Evolutionary conservation across 2,329 filamentous ascomycete species (phyloP).

Genomic region (Zasmidium cellare): DNA sequence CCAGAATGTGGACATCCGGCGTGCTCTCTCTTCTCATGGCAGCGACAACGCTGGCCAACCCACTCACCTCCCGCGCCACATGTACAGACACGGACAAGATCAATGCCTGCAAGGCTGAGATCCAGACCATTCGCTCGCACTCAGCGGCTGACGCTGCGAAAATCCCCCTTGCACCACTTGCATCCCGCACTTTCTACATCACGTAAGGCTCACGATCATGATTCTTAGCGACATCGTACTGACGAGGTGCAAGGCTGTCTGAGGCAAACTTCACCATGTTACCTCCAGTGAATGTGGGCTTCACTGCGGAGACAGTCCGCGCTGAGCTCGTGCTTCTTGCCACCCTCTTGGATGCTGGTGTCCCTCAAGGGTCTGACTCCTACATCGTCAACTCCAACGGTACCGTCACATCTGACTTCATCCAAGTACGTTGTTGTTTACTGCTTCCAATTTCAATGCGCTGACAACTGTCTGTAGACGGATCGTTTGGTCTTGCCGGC

Average conservation of each 20-base stretch:
- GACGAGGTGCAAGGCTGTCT: neutral
- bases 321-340: slow-evolving; percentile 10
- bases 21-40: neutral
- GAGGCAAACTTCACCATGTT: neutral
- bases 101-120: slow-evolving; percentile 15
- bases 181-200: slow-evolving; percentile 10
- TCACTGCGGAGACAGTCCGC: slow-evolving; percentile 13
- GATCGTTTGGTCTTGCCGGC: neutral
- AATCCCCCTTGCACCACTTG: slow-evolving; percentile 11
- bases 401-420: slow-evolving; percentile 14
- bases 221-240: too few relatives aligned
- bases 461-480: neutral
- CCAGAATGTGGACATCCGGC: too few relatives aligned
- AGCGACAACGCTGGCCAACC: neutral
- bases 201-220: neutral
- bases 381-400: slow-evolving; percentile 14
- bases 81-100: slow-evolving; percentile 7
- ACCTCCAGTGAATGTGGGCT: slow-evolving; percentile 12
- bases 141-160: slow-evolving; percentile 6
- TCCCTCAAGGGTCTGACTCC: slow-evolving; percentile 6
- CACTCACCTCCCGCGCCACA: neutral
- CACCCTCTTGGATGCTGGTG: slow-evolving; percentile 9
- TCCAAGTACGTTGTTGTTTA: slow-evolving; percentile 2
- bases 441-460: neutral
- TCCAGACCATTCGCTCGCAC: slow-evolving; percentile 15